Evolutionary conservation across 208 protist genomes (phyloP), one percentile per base, ranked within the genome.

Genomic region (Eutreptiella sp.): DNA sequence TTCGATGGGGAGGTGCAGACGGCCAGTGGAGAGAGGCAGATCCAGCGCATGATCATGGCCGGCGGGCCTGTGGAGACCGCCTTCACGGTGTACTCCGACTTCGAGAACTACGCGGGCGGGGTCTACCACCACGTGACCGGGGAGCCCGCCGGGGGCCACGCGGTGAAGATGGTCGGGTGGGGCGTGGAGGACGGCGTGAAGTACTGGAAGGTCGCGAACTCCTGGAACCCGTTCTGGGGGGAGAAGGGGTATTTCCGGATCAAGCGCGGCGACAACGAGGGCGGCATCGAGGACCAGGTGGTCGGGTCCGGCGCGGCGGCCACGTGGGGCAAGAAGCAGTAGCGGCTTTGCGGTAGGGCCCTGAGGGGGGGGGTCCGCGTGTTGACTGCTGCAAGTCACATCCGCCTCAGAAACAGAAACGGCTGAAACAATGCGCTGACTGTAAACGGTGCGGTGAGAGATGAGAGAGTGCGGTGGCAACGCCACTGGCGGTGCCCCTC

Each of bases 181-280:
- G 87, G 87, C 38, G 60, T 63, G 35, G 53, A 78, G 57, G 67
- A 83, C 65, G 83, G 78, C 28, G 47, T 66, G 16, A 55, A 63
- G 43, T 94, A 93, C 75, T 94, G 88, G 88, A 81, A 79, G 54
- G 73, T 92, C 61, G 80, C 77, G 26, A 94, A 94, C 76, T 87
- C 79, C 66, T 90, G 87, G 88, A 84, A 84, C 62, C 24, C 34
- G 0, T 73, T 81, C 48, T 94, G 88, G 88, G 88, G 88, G 35
- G 75, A 87, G 46, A 70, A 84, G 28, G 88, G 88, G 48, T 85
- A 84, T 70, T 83, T 92, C 70, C 55, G 75, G 43, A 85, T 92
- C 59, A 39, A 55, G 38, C 73, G 79, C 28, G 86, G 86, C 52
- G 48, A 26, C 39, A 53, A 89, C 63, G 84, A 90, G 70, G 87